Evolutionary conservation across 192 early-diverging fungal genomes (phyloP), one percentile per base, ranked within the genome.

Genomic region (Coemansia sp.): DNA sequence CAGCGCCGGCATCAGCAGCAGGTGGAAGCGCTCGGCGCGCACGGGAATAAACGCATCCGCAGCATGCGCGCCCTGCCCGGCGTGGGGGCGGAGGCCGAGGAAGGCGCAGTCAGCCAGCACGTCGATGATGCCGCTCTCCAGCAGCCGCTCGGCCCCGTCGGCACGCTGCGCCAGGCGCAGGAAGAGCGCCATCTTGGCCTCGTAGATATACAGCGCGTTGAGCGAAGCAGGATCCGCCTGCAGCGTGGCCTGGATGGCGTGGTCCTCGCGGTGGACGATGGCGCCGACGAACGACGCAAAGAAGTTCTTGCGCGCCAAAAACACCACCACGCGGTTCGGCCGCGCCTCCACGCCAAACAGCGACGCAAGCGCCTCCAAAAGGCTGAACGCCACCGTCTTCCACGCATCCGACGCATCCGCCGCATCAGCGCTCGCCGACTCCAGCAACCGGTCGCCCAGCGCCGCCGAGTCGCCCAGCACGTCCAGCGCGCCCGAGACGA

Each of bases 331-430:
- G 8, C 85, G 78, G 53, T 74, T 79, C 19, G 84, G 70, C 8
- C 73, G 78, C 33, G 74, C 42, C 41, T 85, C 84, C 33, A 68
- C 77, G 63, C 68, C 70, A 53, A 81, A 83, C 40, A 87, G 72
- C 19, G 83, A 67, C 10, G 85, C 86, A 5, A 98, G 72, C 0
- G 89, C 87, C 46, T 92, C 89, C 39, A 98, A 78, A 4, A 91
- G 74, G 7, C 86, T 87, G 62, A 95, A 94, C 0, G 97, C 92
- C 6, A 93, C 88, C 6, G 93, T 93, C 60, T 93, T 91, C 88
- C 92, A 94, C 3, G 92, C 88, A 42, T 88, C 89, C 33, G 87
- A 85, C 6, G 89, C 92, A 66, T 94, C 92, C 2, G 90, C 87
- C 0, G 95, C 97, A 81, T 98, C 97, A 5, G 86, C 81, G 62